These are phyloP conservation scores for Exophiala bonariae DNA, from an alignment of 2,329 filamentous ascomycete genomes.

Conservation along the genomic window DNA sequence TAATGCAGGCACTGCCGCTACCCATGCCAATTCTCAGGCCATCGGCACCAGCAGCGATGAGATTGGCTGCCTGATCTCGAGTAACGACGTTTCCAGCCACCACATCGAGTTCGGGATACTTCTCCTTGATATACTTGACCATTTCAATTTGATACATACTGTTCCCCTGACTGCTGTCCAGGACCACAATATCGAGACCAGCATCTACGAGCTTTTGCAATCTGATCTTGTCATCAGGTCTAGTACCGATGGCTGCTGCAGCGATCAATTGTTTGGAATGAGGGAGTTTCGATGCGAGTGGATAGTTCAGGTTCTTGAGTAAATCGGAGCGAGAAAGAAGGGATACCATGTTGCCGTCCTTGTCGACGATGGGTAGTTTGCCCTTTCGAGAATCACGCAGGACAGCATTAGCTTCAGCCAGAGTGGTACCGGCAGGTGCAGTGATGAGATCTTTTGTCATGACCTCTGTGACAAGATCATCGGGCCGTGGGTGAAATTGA, in stretches of 20 bases:
- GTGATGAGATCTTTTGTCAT: slow-evolving; percentile 97
- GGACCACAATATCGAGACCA: slow-evolving; percentile 89
- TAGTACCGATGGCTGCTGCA: slow-evolving; percentile 91
- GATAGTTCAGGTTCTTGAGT: slow-evolving; percentile 98
- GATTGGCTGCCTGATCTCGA: slow-evolving; percentile 85
- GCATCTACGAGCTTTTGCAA: slow-evolving; percentile 88
- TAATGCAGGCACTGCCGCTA: slow-evolving; percentile 96
- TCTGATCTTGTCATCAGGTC: slow-evolving; percentile 86
- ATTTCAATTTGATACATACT: slow-evolving; percentile 98
- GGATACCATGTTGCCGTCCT: slow-evolving; percentile 80
- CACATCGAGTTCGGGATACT: slow-evolving; percentile 83
- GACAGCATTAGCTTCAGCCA: slow-evolving; percentile 88
- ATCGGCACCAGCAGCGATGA: slow-evolving; percentile 93
- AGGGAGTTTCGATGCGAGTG: slow-evolving; percentile 90
- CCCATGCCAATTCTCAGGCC: slow-evolving; percentile 99
- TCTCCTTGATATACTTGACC: slow-evolving; percentile 92
- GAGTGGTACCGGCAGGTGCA: slow-evolving; percentile 76
- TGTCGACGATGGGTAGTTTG: slow-evolving; percentile 90
- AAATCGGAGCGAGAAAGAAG: slow-evolving; percentile 92
- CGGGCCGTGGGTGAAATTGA: slow-evolving; percentile 81
- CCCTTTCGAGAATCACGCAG: slow-evolving; percentile 97
- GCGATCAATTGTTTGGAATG: slow-evolving; percentile 97
- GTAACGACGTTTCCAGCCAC: slow-evolving; percentile 99
- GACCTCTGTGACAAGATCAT: slow-evolving; percentile 76
- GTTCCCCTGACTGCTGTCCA: slow-evolving; percentile 97